Evolutionary conservation across 169 alveolate genomes (phyloP), one percentile per base, ranked within the genome.

Genomic region (Blepharisma undulans): DNA sequence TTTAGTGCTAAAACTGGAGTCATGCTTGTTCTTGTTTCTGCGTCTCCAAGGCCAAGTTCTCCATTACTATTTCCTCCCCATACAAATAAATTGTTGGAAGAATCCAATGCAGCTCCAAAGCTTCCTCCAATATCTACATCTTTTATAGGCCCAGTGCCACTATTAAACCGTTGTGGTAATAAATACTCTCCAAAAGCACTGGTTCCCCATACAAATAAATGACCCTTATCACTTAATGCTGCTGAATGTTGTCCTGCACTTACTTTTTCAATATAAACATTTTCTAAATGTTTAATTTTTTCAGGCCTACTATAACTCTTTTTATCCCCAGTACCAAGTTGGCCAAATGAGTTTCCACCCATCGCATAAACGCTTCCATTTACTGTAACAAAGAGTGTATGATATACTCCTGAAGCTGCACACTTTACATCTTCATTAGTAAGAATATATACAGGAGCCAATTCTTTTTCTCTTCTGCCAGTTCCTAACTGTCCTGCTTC

Each of bases 61-160:
- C 95, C 95, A 76, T 91, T 87, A 12, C 93, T 71, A 77, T 92
- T 94, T n/a, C 90, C 90, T 29, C 96, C 96, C 93, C 95, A 92
- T n/a, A 84, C 92, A 86, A 88, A 93, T 4, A 93, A 85, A 12
- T 25, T 34, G 8, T 92, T 92, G 22, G 48, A 36, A 16, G 27
- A 29, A 72, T 93, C 96, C 12, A 93, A 34, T 6, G 93, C 94
- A 21, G 86, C 36, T 7, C 89, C 92, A 77, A 92, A 76, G 21
- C 66, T 30, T 25, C 90, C 76, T 29, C 96, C 96, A 14, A 91
- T 77, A 14, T 78, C 71, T 5, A 92, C 61, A 72, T 91, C 94
- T 21, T n/a, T 66, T n/a, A 90, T 77, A 8, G 25, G 86, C 34
- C 29, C 25, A 22, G 25, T 2, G 19, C 29, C 25, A 5, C 7